Evolutionary conservation across 441 rosid species (phyloP).

Genomic region (Gossypium schwendimanii): DNA sequence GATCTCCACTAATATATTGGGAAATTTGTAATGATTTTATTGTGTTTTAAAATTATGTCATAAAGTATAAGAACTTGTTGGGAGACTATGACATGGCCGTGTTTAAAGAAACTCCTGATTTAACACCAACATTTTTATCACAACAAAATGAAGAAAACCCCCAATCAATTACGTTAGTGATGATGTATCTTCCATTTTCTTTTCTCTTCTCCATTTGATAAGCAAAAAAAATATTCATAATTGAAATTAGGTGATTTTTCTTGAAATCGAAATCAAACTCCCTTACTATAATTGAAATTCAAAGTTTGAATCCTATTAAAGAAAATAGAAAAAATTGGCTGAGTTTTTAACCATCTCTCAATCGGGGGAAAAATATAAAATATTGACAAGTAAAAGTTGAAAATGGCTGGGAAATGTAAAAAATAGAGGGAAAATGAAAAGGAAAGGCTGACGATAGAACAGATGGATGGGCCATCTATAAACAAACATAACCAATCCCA

Average conservation of each 20-base stretch:
- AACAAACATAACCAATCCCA: conserved; percentile 19
- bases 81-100: not conserved
- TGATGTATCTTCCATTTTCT: not conserved
- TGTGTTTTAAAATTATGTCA: not conserved
- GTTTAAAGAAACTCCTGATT: not conserved
- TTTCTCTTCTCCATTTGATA: conserved; percentile 17
- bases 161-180: conserved; percentile 27
- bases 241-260: too few relatives aligned
- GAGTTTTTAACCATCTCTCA: too few relatives aligned
- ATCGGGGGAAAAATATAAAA: conserved; percentile 12
- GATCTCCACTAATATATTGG: not conserved
- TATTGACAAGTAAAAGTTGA: not conserved
- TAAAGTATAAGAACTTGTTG: not conserved
- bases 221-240: too few relatives aligned
- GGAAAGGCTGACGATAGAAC: conserved; percentile 15
- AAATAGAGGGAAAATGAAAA: not conserved
- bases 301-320: too few relatives aligned
- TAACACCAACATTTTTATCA: not conserved
- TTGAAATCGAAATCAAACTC: not conserved
- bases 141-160: conserved; percentile 9
- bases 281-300: too few relatives aligned
- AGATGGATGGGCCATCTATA: conserved; percentile 19
- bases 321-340: too few relatives aligned
- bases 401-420: not conserved
- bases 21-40: not conserved